Base-by-base conservation (phyloP, 352 stramenopile species). In the Plasmopara muralis region DNA sequence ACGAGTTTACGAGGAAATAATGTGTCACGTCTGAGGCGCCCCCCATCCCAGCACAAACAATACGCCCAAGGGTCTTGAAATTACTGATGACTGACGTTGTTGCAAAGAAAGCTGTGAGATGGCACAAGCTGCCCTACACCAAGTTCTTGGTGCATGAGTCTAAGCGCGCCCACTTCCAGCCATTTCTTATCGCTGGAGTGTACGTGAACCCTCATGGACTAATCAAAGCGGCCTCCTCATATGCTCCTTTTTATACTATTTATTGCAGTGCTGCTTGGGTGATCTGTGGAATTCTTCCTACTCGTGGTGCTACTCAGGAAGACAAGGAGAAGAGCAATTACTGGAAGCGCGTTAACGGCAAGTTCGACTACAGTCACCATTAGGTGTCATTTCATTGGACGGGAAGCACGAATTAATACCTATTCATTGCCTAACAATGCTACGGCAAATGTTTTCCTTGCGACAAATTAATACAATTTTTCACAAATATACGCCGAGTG, bases 311-410 rank as follows among this genome's bases (percentile, higher is more conserved):
- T 37, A 84, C 71, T 39, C 77, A 93, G 64, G 83, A 93, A 65
- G 70, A 84, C 57, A 87, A 83, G 68, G 74, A 87, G 54, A 78
- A 86, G 70, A 85, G 69, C 47, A 89, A 90, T 64, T 93, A 81
- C 80, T 93, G 83, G 83, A 74, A 91, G 68, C 79, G 79, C 50
- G 46, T 81, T 33, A 87, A 93, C 70, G 81, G 77, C 72, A 93
- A 80, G 77, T 83, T 81, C 68, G 72, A 87, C 68, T 70, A 87
- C 72, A 70, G 64, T 64, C 68, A 80, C 59, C 79, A 90, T 71
- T 90, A 90, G 79, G 59, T 49, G 20, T 13, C n/a, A 53, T 33
- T 14, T 33, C 20, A 53, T 18, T 15, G 30, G 15, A 25, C 16
- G 16, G 37, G 33, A 47, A 5, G 31, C 10, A 8, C 0, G 31